phyloP scores from a whole-genome alignment of 257 asterid genomes.

The Cordia subcordata region DNA sequence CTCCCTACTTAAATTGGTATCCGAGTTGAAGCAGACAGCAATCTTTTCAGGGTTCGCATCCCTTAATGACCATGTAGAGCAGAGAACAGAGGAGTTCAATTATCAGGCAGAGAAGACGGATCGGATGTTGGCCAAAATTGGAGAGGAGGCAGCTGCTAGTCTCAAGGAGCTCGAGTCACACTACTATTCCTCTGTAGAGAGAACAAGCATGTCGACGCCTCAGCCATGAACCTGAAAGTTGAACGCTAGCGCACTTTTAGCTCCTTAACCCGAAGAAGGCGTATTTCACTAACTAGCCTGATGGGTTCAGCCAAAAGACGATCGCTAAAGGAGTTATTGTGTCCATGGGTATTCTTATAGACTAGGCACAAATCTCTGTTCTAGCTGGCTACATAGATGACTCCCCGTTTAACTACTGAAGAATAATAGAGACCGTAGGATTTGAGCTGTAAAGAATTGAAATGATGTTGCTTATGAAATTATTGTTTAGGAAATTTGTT shows the following conservation, averaged over 20 bases:
- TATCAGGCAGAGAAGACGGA: constrained; percentile 60
- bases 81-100: constrained; percentile 63
- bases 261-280: background rate
- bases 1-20: constrained; percentile 85
- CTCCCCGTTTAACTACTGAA: too few relatives aligned
- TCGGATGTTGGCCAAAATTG: constrained; percentile 45
- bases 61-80: constrained; percentile 84
- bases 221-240: constrained; percentile 8
- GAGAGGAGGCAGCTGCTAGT: constrained; percentile 80
- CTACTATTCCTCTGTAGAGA: constrained; percentile 59
- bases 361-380: too few relatives aligned
- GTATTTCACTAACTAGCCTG: background rate
- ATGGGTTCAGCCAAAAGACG: too few relatives aligned
- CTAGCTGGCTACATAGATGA: too few relatives aligned
- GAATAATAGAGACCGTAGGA: too few relatives aligned
- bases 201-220: constrained; percentile 21
- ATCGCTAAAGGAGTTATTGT: too few relatives aligned
- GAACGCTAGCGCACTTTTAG: background rate
- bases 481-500: too few relatives aligned
- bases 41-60: constrained; percentile 86
- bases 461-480: too few relatives aligned
- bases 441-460: too few relatives aligned
- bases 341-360: too few relatives aligned
- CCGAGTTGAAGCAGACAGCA: constrained; percentile 88
- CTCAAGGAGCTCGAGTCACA: constrained; percentile 78